These are phyloP conservation scores for Trypanosoma theileri DNA, from an alignment of 208 protist genomes.

Conservation along the genomic window DNA sequence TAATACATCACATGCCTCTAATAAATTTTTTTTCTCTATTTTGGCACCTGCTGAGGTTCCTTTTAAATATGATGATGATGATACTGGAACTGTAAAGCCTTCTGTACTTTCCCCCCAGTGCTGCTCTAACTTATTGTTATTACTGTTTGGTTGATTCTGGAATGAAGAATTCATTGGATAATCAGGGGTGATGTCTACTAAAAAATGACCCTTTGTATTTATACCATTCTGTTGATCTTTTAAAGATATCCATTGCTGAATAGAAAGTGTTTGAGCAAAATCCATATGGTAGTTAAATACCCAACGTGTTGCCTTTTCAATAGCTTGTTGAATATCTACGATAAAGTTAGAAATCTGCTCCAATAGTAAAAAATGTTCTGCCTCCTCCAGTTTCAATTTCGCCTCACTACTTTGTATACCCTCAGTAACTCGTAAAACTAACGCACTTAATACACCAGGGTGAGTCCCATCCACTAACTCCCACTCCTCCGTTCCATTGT, in stretches of 20 bases:
- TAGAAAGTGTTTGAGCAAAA: background rate
- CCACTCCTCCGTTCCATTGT: background rate
- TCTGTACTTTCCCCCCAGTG: background rate
- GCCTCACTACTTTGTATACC: slow-evolving; percentile 32
- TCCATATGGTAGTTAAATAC: slow-evolving; percentile 28
- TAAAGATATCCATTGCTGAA: background rate
- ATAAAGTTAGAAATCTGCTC: slow-evolving; percentile 38
- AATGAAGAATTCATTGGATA: background rate
- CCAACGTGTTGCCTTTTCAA: slow-evolving; percentile 44
- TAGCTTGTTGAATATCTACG: slow-evolving; percentile 45
- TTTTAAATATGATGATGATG: background rate
- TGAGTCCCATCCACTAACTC: background rate
- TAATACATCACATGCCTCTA: slow-evolving; percentile 64
- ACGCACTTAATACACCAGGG: slow-evolving; percentile 11
- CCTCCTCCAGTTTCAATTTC: slow-evolving; percentile 49
- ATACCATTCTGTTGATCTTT: background rate
- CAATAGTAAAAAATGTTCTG: slow-evolving; percentile 38
- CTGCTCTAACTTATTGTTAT: background rate
- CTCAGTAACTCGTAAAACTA: slow-evolving; percentile 13
- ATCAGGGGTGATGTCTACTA: slow-evolving; percentile 2
- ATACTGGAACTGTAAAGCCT: background rate
- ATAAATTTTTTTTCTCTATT: slow-evolving; percentile 29
- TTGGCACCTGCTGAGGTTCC: slow-evolving; percentile 1
- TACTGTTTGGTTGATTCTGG: background rate
- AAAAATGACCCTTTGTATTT: background rate